phyloP scores from a whole-genome alignment of 257 asterid genomes.

The Solanum paucissectum region DNA sequence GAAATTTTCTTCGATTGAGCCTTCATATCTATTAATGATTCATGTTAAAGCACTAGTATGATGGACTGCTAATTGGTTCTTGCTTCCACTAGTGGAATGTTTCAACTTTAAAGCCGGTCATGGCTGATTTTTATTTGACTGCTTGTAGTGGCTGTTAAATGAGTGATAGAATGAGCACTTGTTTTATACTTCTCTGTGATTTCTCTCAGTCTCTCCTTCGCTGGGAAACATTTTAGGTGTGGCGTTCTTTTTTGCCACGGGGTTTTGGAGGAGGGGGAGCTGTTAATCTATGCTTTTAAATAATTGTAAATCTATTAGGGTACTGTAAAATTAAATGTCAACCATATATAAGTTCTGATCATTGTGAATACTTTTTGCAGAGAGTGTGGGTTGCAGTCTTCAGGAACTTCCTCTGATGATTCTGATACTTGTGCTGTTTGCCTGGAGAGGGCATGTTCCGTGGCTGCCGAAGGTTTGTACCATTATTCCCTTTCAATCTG shows the following conservation, averaged over 20 bases:
- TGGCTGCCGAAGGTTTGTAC: constrained; percentile 67
- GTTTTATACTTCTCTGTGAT: not conserved
- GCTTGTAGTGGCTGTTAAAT: not conserved
- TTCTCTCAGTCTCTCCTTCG: not conserved
- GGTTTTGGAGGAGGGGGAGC: not conserved
- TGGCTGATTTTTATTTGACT: not conserved
- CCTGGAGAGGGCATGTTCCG: constrained; percentile 80
- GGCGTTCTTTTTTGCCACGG: not conserved
- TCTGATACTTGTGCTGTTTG: constrained; percentile 85
- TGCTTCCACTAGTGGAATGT: not conserved
- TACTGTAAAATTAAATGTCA: not conserved
- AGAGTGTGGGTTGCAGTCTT: constrained; percentile 66
- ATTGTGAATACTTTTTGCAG: constrained; percentile 29
- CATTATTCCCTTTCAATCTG: not conserved
- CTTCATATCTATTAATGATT: not conserved
- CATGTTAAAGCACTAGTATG: not conserved
- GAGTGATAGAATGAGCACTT: not conserved
- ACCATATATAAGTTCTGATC: not conserved
- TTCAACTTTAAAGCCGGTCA: not conserved
- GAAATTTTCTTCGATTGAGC: not conserved
- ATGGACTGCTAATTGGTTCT: not conserved
- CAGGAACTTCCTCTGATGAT: constrained; percentile 61
- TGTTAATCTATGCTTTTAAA: not conserved
- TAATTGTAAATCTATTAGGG: not conserved
- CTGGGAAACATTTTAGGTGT: not conserved